Base-by-base conservation (phyloP, 306 rosid species). In the Aeschynomene evenia region DNA sequence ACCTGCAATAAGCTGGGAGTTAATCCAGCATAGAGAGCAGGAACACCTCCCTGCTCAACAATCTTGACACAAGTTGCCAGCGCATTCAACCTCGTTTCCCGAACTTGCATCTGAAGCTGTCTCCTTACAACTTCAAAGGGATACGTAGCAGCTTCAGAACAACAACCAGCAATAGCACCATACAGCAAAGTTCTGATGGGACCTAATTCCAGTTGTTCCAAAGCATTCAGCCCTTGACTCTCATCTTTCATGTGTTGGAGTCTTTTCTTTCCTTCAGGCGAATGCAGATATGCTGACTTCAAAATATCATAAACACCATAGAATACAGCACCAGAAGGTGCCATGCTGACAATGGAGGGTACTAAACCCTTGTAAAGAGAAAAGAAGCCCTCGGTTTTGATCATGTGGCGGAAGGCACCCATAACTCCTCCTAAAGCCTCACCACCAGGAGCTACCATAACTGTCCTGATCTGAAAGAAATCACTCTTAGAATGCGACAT, bases 311-410 rank as follows among this genome's bases (percentile, higher is more conserved):
- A 91, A 51, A 94, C 91, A 56, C 96, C 89, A 73, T 94, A 94
- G 79, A 88, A 94, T 52, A 94, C 99, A 24, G 99, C 99, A 64
- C 97, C 96, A 49, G 99, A 82, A 68, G 99, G 99, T 51, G 97
- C 97, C 99, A 94, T 91, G 77, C 99, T 91, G 46, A 91, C 60
- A 70, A 94, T 77, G 60, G 99, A 94, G 68, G 99, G 99, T 23
- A 85, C 87, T 77, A 94, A 79, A 63, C 99, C 99, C 86, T 87
- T 94, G 79, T 91, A 91, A 75, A 91, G 95, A 59, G 96, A 85
- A 80, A 94, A 86, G 69, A 91, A 81, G 68, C 99, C 99, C 87
- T 94, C 99, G 5, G 95, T 89, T 77, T 63, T 91, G 73, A 95
- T 83, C 96, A 91, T 81, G 80, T 94, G 85, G 58, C 70, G 77